Evolutionary conservation across 108 stramenopile species (phyloP).

Genomic region (Craspedostauros australis): DNA sequence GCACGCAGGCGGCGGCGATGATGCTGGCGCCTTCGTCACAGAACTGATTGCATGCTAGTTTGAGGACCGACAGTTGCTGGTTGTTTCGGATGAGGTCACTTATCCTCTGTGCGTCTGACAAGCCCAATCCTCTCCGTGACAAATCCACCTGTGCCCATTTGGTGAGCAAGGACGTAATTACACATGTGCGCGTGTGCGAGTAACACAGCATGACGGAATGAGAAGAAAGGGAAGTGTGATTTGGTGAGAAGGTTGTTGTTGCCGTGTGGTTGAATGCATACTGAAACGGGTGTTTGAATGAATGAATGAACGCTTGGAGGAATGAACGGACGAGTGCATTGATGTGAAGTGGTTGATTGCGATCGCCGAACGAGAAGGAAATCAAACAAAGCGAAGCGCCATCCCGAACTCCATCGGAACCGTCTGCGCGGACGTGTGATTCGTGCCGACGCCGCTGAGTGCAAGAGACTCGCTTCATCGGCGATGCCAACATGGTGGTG

Average conservation of each 20-base stretch:
- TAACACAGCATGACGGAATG: background rate
- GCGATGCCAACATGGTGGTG: too few species aligned
- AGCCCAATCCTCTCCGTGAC: slow-evolving; percentile 48
- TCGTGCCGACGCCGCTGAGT: too few species aligned
- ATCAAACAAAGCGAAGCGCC: too few species aligned
- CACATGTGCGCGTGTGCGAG: background rate
- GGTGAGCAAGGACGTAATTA: background rate
- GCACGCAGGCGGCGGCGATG: slow-evolving; percentile 50
- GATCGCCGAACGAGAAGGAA: too few species aligned
- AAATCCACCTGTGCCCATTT: slow-evolving; percentile 50
- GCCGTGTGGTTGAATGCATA: background rate
- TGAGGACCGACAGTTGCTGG: slow-evolving; percentile 63
- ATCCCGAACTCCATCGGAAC: too few species aligned
- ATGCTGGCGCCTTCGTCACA: slow-evolving; percentile 52
- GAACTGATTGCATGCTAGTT: slow-evolving; percentile 71
- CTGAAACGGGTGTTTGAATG: background rate
- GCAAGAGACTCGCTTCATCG: too few species aligned
- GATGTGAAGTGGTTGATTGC: too few species aligned
- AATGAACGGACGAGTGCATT: background rate
- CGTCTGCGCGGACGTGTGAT: too few species aligned
- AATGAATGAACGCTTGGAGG: background rate
- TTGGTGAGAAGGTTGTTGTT: background rate
- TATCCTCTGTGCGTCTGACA: slow-evolving; percentile 45
- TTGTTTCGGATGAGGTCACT: slow-evolving; percentile 42
- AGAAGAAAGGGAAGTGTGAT: background rate